Evolutionary conservation across 805 yeast species (phyloP).

Genomic region (Phaffomyces antillensis): DNA sequence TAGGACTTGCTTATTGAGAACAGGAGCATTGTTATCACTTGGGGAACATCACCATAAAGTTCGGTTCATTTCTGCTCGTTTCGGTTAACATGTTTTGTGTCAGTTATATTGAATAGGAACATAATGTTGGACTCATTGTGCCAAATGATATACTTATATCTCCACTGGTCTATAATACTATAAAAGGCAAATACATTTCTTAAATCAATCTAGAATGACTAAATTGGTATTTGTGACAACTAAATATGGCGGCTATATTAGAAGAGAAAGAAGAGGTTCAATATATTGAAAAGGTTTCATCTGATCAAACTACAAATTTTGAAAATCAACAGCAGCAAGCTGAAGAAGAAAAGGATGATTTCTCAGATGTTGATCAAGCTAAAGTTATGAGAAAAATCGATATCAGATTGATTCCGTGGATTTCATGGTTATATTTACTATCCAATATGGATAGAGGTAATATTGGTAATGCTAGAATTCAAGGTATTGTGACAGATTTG

Average conservation of each 20-base stretch:
- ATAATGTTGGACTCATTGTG: too few relatives aligned
- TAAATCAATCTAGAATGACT: too few relatives aligned
- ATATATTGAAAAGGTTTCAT: background rate
- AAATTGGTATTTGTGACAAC: too few relatives aligned
- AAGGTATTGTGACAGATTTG: constrained; percentile 36
- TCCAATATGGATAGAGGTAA: constrained; percentile 45
- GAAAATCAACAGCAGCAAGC: background rate
- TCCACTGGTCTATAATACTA: too few relatives aligned
- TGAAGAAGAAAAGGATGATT: background rate
- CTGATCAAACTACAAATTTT: background rate
- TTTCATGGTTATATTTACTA: constrained; percentile 34
- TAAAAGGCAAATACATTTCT: too few relatives aligned
- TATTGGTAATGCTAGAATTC: constrained; percentile 48
- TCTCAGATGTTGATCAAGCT: constrained; percentile 17
- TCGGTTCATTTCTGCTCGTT: too few relatives aligned
- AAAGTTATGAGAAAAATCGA: constrained; percentile 34
- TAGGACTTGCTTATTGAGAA: too few relatives aligned
- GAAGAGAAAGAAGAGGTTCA: constrained; percentile 2
- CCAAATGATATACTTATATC: too few relatives aligned
- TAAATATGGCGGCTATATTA: background rate
- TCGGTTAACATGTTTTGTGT: too few relatives aligned
- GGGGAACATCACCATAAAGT: too few relatives aligned
- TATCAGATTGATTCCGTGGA: constrained; percentile 31
- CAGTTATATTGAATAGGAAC: too few relatives aligned
- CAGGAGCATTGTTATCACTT: too few relatives aligned